Conservation (phyloP, 176 grass and related monocot genomes). For the Musa schizocarpa region DNA sequence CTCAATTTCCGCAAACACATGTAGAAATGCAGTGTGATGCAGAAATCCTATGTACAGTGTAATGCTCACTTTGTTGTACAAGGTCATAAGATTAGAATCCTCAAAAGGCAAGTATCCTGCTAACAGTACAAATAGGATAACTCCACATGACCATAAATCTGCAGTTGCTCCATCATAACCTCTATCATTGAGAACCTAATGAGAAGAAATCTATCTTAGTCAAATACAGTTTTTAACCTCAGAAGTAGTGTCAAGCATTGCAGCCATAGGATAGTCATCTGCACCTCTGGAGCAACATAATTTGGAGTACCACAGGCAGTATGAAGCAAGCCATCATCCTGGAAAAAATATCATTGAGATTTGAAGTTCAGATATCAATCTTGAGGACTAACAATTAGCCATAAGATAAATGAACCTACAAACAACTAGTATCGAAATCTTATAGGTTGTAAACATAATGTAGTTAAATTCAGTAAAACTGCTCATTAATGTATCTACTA, state of each 20-base stretch:
- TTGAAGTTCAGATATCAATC: background rate
- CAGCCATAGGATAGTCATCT: background rate
- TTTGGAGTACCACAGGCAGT: conserved; percentile 97
- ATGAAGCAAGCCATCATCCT: conserved; percentile 91
- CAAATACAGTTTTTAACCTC: background rate
- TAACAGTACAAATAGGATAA: conserved; percentile 89
- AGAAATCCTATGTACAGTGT: conserved; percentile 9
- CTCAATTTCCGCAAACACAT: conserved; percentile 2
- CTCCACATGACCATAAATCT: conserved; percentile 97
- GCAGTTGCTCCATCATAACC: conserved; percentile 95
- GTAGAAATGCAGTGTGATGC: background rate
- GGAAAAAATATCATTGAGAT: background rate
- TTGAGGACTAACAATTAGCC: background rate
- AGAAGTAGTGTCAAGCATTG: background rate
- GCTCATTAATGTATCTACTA: background rate
- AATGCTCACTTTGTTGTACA: conserved; percentile 81
- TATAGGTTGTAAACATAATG: background rate
- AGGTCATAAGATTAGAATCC: conserved; percentile 72
- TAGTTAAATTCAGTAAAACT: background rate
- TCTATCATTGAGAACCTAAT: conserved; percentile 91
- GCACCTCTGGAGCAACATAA: conserved; percentile 97
- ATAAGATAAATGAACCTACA: background rate
- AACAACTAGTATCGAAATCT: too few species aligned
- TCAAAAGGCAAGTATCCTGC: conserved; percentile 95
- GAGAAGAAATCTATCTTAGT: conserved; percentile 1